phyloP scores from a whole-genome alignment of 2,329 filamentous ascomycete species.

The Colletotrichum sp. region DNA sequence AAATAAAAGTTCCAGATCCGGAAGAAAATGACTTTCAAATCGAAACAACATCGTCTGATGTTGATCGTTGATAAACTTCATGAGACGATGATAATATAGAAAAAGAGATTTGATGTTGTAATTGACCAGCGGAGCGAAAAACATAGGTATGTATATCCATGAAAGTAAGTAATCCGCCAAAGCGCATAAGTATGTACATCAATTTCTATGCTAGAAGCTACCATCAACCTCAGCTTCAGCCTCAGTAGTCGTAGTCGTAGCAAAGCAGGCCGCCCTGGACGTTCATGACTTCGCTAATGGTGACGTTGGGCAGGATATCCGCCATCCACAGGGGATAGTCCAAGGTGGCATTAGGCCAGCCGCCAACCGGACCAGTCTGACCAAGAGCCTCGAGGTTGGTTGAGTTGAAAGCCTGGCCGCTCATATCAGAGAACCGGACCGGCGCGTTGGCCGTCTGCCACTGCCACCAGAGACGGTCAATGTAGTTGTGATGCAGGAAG shows the following conservation, averaged over 20 bases:
- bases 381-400: background rate
- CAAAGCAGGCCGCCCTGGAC: background rate
- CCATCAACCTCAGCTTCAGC: too few species aligned
- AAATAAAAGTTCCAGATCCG: too few species aligned
- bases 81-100: too few species aligned
- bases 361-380: background rate
- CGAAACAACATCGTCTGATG: too few species aligned
- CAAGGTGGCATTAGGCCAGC: background rate
- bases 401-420: background rate
- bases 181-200: too few species aligned
- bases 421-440: background rate
- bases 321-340: background rate
- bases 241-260: background rate
- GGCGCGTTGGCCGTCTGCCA: background rate
- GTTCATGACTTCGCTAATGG: background rate
- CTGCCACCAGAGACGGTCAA: background rate
- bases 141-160: too few species aligned
- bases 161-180: too few species aligned
- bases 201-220: too few species aligned
- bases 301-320: background rate
- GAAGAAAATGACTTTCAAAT: too few species aligned
- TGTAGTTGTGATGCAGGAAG: background rate
- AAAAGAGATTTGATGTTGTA: too few species aligned
- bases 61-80: too few species aligned
- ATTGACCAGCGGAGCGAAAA: too few species aligned